These are phyloP conservation scores for Fraxinus albicans DNA, from an alignment of 305 asterid genomes.

Conservation along the genomic window DNA sequence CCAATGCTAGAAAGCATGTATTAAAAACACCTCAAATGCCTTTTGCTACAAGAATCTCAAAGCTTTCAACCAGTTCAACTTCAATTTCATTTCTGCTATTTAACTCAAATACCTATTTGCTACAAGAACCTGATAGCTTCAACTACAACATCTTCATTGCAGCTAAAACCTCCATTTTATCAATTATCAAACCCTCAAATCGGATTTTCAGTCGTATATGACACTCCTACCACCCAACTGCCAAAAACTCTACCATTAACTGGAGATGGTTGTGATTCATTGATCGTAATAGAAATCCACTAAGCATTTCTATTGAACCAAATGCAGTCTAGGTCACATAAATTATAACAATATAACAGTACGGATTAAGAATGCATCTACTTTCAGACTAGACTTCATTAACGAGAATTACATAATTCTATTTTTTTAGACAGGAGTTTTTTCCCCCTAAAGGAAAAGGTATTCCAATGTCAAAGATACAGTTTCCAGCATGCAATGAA, in stretches of 20 bases:
- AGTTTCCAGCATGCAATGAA: neutral
- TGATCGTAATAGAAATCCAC: neutral
- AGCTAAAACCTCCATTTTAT: neutral
- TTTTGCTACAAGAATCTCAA: neutral
- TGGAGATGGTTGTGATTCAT: neutral
- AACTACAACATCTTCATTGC: neutral
- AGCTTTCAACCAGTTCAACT: neutral
- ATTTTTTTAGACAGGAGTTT: neutral
- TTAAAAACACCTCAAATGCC: neutral
- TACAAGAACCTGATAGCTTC: neutral
- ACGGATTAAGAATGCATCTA: neutral
- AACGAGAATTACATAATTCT: neutral
- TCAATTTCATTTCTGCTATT: neutral
- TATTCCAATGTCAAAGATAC: neutral
- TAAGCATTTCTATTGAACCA: neutral
- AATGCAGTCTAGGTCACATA: neutral
- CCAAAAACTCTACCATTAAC: neutral
- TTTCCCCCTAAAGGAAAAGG: neutral
- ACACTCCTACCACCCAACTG: neutral
- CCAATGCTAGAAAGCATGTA: neutral
- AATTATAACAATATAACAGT: neutral
- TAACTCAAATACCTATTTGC: neutral
- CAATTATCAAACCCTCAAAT: neutral
- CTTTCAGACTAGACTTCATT: neutral
- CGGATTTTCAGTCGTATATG: neutral